phyloP scores from a whole-genome alignment of 139 green algal species.

The Penium margaritaceum region DNA sequence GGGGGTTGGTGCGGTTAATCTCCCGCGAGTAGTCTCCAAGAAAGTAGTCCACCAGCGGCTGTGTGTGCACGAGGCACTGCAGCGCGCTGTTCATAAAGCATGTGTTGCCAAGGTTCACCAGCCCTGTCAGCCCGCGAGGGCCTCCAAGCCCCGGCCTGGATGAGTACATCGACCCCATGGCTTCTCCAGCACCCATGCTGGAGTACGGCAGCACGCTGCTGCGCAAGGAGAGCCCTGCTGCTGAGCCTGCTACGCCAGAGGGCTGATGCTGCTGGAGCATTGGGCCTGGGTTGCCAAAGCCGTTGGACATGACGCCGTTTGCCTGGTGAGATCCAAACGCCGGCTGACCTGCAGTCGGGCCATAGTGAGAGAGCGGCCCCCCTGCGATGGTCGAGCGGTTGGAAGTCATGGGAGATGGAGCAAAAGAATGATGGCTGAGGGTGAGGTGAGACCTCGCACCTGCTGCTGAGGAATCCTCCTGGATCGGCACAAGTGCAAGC shows the following conservation, averaged over 20 bases:
- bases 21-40: constrained; percentile 59
- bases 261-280: neutral
- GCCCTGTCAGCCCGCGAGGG: constrained; percentile 45
- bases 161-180: neutral
- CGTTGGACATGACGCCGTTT: too few species aligned
- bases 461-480: too few species aligned
- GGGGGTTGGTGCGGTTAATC: constrained; percentile 76
- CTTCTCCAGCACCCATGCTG: neutral
- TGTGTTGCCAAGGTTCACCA: constrained; percentile 78
- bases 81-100: constrained; percentile 83
- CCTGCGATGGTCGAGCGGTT: too few species aligned
- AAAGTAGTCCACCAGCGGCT: constrained; percentile 72
- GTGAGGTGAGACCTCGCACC: too few species aligned
- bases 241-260: constrained; percentile 3
- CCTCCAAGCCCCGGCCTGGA: constrained; percentile 23
- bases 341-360: too few species aligned
- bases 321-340: too few species aligned
- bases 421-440: too few species aligned
- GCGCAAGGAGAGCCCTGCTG: neutral
- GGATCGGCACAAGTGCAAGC: too few species aligned
- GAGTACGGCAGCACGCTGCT: constrained; percentile 1
- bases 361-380: too few species aligned
- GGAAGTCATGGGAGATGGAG: too few species aligned
- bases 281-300: neutral
- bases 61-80: constrained; percentile 84